These are phyloP conservation scores for Diplotaxis tenuifolia DNA, from an alignment of 345 rosid genomes.

Conservation along the genomic window DNA sequence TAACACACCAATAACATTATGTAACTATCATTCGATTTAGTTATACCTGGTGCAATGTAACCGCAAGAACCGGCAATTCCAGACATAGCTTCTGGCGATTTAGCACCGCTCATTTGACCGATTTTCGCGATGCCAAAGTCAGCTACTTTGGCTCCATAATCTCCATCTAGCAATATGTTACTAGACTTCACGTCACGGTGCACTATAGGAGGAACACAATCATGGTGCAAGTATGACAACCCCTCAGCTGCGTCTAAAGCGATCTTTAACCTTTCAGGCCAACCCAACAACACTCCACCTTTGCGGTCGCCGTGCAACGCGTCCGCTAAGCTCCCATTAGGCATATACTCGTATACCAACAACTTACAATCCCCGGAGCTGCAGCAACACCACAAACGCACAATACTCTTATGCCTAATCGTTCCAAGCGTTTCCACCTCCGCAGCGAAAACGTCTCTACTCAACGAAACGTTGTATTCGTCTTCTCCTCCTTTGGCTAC, in stretches of 20 bases:
- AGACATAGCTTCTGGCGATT: slow-evolving; percentile 71
- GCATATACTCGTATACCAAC: slow-evolving; percentile 90
- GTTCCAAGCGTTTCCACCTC: slow-evolving; percentile 86
- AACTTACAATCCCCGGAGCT: slow-evolving; percentile 58
- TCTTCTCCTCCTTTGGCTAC: slow-evolving; percentile 40
- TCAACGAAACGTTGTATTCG: slow-evolving; percentile 32
- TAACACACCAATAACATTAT: background rate
- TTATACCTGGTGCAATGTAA: slow-evolving; percentile 91
- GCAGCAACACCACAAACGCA: slow-evolving; percentile 84
- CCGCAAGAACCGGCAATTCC: slow-evolving; percentile 87
- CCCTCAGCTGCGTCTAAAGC: slow-evolving; percentile 91
- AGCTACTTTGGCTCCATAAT: slow-evolving; percentile 74
- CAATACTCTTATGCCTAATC: slow-evolving; percentile 87
- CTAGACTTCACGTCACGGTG: slow-evolving; percentile 92
- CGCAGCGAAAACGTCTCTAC: slow-evolving; percentile 45
- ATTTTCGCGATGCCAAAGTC: slow-evolving; percentile 91
- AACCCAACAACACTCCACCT: slow-evolving; percentile 49
- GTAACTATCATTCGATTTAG: background rate
- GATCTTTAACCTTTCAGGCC: slow-evolving; percentile 69
- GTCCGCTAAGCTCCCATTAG: slow-evolving; percentile 86
- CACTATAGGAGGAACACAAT: slow-evolving; percentile 85
- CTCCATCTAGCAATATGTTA: slow-evolving; percentile 72
- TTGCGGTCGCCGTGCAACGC: slow-evolving; percentile 51
- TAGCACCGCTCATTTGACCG: slow-evolving; percentile 43
- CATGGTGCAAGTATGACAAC: slow-evolving; percentile 85